These are phyloP conservation scores for Rubia tinctorum DNA, from an alignment of 305 asterid genomes.

Conservation along the genomic window DNA sequence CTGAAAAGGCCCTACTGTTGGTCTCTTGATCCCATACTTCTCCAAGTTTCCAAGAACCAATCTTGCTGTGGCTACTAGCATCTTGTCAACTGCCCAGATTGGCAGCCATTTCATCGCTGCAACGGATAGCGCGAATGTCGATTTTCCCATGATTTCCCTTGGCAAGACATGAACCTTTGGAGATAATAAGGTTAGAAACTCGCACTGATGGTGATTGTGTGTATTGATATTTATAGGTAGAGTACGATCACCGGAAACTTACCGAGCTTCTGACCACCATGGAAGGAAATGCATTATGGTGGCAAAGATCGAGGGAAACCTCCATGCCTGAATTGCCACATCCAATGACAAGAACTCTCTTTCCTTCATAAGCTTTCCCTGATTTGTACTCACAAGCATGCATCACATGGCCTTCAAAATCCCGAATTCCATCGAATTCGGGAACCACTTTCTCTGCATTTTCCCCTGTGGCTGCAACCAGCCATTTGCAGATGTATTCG, in stretches of 20 bases:
- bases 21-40: slow-evolving; percentile 64
- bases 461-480: slow-evolving; percentile 91
- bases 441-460: slow-evolving; percentile 80
- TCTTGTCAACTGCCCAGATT: slow-evolving; percentile 58
- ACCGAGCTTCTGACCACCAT: slow-evolving; percentile 86
- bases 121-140: slow-evolving; percentile 65
- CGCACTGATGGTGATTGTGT: no score
- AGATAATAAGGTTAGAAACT: not conserved
- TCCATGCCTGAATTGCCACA: slow-evolving; percentile 99
- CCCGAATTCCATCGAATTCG: slow-evolving; percentile 50
- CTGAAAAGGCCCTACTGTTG: slow-evolving; percentile 63
- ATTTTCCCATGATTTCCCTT: slow-evolving; percentile 68
- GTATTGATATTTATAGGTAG: no score
- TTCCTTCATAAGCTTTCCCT: slow-evolving; percentile 53
- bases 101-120: slow-evolving; percentile 69
- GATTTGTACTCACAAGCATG: slow-evolving; percentile 91
- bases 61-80: slow-evolving; percentile 49
- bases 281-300: slow-evolving; percentile 62
- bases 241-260: no score
- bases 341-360: slow-evolving; percentile 72
- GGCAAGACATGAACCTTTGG: slow-evolving; percentile 86
- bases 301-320: slow-evolving; percentile 80
- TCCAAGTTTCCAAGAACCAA: slow-evolving; percentile 62
- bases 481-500: slow-evolving; percentile 78
- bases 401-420: slow-evolving; percentile 50